Percentiles rank a stretch among this genome's conserved stretches.
phyloP scores from a whole-genome alignment of 768 basidiomycete genomes.

The Leccinum arenicola region DNA sequence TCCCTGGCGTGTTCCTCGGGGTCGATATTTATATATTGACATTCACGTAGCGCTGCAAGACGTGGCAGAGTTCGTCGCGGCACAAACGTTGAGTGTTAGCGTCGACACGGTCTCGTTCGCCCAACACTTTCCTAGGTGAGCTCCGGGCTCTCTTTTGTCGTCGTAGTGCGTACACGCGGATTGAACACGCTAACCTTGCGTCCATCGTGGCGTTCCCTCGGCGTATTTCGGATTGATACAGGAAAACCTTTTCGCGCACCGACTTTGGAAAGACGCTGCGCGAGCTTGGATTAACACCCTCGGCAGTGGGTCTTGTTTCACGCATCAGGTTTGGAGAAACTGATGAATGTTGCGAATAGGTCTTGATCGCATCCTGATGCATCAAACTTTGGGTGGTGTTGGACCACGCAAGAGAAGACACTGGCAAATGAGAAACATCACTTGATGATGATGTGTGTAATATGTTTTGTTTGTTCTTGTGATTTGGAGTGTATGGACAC shows the following conservation, averaged over 20 bases:
- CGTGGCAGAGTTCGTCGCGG: constrained; percentile 85
- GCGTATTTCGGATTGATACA: neutral
- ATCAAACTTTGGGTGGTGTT: neutral
- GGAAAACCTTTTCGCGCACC: constrained; percentile 65
- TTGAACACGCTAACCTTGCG: neutral
- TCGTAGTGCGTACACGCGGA: neutral
- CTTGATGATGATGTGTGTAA: neutral
- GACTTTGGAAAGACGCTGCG: constrained; percentile 82
- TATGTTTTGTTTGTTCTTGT: neutral
- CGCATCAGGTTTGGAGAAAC: neutral
- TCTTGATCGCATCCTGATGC: constrained; percentile 47
- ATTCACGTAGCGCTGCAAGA: constrained; percentile 66
- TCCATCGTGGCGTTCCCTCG: neutral
- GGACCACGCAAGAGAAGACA: neutral
- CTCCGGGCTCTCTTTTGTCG: neutral
- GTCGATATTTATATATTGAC: neutral
- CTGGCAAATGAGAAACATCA: neutral
- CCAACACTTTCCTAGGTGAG: constrained; percentile 82
- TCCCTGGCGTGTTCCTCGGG: neutral
- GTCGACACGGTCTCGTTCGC: constrained; percentile 78
- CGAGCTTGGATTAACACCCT: constrained; percentile 87
- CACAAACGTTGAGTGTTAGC: constrained; percentile 63
- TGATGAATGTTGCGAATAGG: constrained; percentile 33
- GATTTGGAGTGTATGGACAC: neutral
- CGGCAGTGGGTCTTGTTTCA: constrained; percentile 47